phyloP scores from a whole-genome alignment of 1,284 basidiomycete species.

The Cystobasidium sp. region DNA sequence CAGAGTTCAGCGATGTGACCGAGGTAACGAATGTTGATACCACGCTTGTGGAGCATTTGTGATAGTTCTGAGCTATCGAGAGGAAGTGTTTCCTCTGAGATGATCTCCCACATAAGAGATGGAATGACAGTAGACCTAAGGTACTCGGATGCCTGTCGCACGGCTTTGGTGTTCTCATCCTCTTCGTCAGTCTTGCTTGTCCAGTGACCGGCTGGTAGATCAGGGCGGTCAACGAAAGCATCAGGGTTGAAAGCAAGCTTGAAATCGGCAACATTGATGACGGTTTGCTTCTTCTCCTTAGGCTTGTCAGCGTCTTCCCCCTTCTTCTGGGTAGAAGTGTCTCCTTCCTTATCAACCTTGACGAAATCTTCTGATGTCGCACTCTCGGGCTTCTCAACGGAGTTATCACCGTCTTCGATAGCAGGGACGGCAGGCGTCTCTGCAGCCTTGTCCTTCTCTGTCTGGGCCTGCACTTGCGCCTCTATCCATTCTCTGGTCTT shows the following conservation, averaged over 20 bases:
- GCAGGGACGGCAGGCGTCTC: conserved; percentile 1
- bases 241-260: conserved; percentile 65
- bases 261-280: conserved; percentile 58
- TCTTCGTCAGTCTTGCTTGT: conserved; percentile 52
- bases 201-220: conserved; percentile 48
- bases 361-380: conserved; percentile 58
- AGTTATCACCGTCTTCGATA: conserved; percentile 39
- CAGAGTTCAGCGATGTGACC: conserved; percentile 57
- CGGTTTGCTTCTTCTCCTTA: conserved; percentile 46
- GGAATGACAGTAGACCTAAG: conserved; percentile 61
- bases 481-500: conserved; percentile 63
- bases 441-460: conserved; percentile 11
- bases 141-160: conserved; percentile 62
- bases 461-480: conserved; percentile 57
- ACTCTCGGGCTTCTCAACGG: conserved; percentile 57
- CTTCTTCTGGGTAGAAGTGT: conserved; percentile 44
- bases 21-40: conserved; percentile 67
- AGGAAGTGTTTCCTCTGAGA: conserved; percentile 55
- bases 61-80: conserved; percentile 62
- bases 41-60: conserved; percentile 62
- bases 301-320: conserved; percentile 45
- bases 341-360: conserved; percentile 52
- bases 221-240: conserved; percentile 61
- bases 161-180: conserved; percentile 62
- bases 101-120: conserved; percentile 61